A percentile compares a stretch with the other conserved stretches of the same genome.
Conservation (phyloP, 495 filamentous ascomycete genomes). For the Ascobolus immersus region DNA sequence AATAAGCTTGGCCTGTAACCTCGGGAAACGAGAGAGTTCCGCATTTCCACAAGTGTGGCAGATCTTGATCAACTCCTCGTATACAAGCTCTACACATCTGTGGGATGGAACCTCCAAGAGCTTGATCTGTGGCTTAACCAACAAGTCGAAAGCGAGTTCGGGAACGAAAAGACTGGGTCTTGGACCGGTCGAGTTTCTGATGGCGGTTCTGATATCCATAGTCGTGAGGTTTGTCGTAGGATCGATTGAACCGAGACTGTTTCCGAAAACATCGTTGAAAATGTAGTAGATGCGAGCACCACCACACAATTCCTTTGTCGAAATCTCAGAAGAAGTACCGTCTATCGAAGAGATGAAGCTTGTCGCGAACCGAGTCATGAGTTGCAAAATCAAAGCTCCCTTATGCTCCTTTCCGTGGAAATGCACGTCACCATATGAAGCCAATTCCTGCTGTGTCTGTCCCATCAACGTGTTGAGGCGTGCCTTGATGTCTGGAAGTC, state of each 20-base stretch:
- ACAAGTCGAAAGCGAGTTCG: constrained; percentile 85
- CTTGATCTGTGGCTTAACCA: constrained; percentile 97
- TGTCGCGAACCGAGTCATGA: constrained; percentile 95
- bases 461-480: constrained; percentile 95
- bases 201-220: constrained; percentile 92
- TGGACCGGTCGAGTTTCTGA: constrained; percentile 91
- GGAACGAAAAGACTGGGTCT: constrained; percentile 89
- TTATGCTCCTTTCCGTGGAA: constrained; percentile 91
- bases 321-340: constrained; percentile 92
- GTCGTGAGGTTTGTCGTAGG: constrained; percentile 84
- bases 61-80: constrained; percentile 98
- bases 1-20: constrained; percentile 87
- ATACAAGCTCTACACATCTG: constrained; percentile 88
- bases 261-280: constrained; percentile 98
- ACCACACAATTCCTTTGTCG: constrained; percentile 92
- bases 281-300: constrained; percentile 98
- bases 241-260: constrained; percentile 84
- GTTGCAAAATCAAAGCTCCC: constrained; percentile 77
- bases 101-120: constrained; percentile 87
- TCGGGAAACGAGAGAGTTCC: constrained; percentile 72
- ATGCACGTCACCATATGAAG: constrained; percentile 92
- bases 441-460: constrained; percentile 94
- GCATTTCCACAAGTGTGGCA: constrained; percentile 95
- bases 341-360: constrained; percentile 98
- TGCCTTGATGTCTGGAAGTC: constrained; percentile 92